These are phyloP conservation scores for Suillus subluteus DNA, from an alignment of 768 basidiomycete species.

Conservation along the genomic window DNA sequence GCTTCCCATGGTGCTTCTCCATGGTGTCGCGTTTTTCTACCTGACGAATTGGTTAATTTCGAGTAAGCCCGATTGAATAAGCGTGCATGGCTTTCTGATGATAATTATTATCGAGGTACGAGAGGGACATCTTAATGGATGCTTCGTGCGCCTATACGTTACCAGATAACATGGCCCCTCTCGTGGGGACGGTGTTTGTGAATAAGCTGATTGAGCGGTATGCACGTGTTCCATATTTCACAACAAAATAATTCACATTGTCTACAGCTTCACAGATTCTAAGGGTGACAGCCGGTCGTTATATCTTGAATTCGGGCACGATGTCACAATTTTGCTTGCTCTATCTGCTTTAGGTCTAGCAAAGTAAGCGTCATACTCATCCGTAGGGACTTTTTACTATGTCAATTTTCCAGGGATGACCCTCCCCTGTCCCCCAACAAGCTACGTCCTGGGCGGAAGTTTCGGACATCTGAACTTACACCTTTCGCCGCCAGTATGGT, in stretches of 20 bases:
- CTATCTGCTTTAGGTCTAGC: conserved; percentile 39
- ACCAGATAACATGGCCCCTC: conserved; percentile 33
- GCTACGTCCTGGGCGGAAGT: conserved; percentile 36
- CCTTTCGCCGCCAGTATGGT: conserved; percentile 49
- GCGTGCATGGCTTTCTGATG: not conserved
- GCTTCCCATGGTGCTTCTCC: conserved; percentile 38
- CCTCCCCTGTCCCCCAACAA: conserved; percentile 31
- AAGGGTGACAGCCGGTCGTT: conserved; percentile 30
- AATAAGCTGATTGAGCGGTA: conserved; percentile 38
- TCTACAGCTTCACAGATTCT: conserved; percentile 31
- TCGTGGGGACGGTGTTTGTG: conserved; percentile 38
- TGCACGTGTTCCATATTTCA: conserved; percentile 1
- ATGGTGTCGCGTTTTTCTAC: conserved; percentile 38
- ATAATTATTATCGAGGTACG: conserved; percentile 25
- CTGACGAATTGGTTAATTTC: conserved; percentile 34
- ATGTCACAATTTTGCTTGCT: conserved; percentile 41
- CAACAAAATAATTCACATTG: not conserved
- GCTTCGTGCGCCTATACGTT: conserved; percentile 41
- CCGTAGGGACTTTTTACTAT: not conserved
- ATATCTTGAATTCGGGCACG: conserved; percentile 43
- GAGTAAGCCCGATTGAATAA: conserved; percentile 26
- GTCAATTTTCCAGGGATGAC: conserved; percentile 32
- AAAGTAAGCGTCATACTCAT: conserved; percentile 21
- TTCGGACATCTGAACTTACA: conserved; percentile 42
- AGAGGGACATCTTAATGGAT: conserved; percentile 39